A percentile compares a stretch with the other conserved stretches of the same genome.
Evolutionary conservation across 805 yeast genomes (phyloP).

Genomic region (Ogataea angusta): DNA sequence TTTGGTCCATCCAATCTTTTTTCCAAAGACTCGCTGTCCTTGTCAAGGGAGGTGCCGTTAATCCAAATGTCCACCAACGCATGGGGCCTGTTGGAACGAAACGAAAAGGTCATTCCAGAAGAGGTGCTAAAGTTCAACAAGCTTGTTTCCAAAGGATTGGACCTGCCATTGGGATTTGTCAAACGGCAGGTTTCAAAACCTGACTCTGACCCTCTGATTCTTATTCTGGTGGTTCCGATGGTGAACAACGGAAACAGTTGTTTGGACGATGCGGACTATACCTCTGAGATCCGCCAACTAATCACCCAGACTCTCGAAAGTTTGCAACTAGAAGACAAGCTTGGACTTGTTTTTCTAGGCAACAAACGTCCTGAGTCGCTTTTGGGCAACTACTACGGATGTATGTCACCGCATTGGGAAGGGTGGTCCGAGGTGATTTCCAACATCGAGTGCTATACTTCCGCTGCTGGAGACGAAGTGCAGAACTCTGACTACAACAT

Average conservation of each 20-base stretch:
- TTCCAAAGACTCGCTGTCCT: conserved; percentile 3
- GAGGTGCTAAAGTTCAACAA: conserved; percentile 39
- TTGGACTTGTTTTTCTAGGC: conserved; percentile 31
- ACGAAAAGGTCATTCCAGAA: conserved; percentile 34
- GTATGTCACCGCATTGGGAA: conserved; percentile 26
- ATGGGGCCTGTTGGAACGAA: conserved; percentile 41
- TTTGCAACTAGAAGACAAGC: conserved; percentile 22
- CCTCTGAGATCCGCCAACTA: conserved; percentile 14
- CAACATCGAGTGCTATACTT: conserved; percentile 20
- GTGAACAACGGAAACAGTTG: conserved; percentile 20
- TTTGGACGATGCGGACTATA: conserved; percentile 20
- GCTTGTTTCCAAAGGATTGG: conserved; percentile 36
- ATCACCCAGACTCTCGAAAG: conserved; percentile 11
- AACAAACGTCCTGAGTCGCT: conserved; percentile 9
- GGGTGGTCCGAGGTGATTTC: conserved; percentile 28
- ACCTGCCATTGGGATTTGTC: conserved; percentile 39
- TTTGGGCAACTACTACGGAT: conserved; percentile 33
- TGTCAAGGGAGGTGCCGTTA: conserved; percentile 31
- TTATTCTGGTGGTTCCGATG: conserved; percentile 28
- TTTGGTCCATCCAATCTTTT: conserved; percentile 1
- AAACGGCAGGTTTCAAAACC: conserved; percentile 40
- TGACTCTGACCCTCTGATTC: conserved; percentile 27
- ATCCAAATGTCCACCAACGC: conserved; percentile 50
- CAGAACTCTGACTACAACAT: conserved; percentile 3
- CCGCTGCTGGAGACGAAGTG: conserved; percentile 14